Conservation (phyloP, 208 protist genomes). For the Crithidia sp. region DNA sequence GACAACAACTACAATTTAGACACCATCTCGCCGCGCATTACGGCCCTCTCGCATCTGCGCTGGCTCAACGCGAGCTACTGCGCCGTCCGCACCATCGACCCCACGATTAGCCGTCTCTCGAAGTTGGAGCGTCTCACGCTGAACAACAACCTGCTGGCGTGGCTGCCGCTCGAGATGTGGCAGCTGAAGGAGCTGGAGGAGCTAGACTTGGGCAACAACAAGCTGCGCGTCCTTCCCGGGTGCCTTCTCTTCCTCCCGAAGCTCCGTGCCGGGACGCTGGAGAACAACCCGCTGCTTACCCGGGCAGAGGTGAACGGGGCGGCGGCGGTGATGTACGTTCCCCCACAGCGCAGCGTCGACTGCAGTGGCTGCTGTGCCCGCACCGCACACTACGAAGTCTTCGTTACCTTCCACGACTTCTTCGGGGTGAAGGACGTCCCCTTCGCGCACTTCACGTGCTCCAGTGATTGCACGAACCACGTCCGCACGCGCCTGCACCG, state of each 20-base stretch:
- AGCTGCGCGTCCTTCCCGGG: constrained; percentile 67
- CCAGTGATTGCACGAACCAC: constrained; percentile 57
- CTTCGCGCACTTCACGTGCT: constrained; percentile 79
- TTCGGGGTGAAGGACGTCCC: constrained; percentile 41
- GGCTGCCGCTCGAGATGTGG: constrained; percentile 70
- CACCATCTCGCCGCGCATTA: constrained; percentile 52
- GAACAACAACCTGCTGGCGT: constrained; percentile 67
- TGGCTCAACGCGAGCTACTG: constrained; percentile 79
- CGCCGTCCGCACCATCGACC: constrained; percentile 44
- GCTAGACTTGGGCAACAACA: constrained; percentile 81
- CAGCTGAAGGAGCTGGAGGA: constrained; percentile 74
- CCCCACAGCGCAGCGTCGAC: constrained; percentile 57
- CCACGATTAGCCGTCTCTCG: constrained; percentile 55
- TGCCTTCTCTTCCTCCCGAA: constrained; percentile 76
- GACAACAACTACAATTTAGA: constrained; percentile 87
- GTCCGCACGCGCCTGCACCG: constrained; percentile 50
- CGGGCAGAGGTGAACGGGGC: constrained; percentile 53
- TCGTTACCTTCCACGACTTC: constrained; percentile 69
- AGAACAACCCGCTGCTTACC: constrained; percentile 76
- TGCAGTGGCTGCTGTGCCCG: constrained; percentile 79
- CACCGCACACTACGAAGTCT: constrained; percentile 54
- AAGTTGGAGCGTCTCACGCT: constrained; percentile 69
- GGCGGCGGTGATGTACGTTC: constrained; percentile 50
- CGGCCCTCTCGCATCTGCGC: constrained; percentile 62
- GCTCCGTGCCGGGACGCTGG: constrained; percentile 56